These are phyloP conservation scores for Chrysosporium queenslandicum DNA, from an alignment of 2,329 filamentous ascomycete species.

Conservation along the genomic window DNA sequence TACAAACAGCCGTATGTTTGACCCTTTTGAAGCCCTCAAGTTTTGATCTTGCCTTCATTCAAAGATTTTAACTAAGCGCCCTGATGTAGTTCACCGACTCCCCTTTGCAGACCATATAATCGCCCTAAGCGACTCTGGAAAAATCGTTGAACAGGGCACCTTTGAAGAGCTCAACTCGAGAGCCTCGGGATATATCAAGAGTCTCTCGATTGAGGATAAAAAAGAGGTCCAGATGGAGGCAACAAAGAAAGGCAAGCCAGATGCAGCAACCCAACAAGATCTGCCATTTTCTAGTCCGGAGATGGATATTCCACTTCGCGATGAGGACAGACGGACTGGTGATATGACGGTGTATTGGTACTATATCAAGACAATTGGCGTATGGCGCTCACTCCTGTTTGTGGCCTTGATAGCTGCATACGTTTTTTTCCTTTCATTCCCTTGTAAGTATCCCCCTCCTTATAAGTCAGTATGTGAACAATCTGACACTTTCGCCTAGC, in stretches of 20 bases:
- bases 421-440: slow-evolving; percentile 17
- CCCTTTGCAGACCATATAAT: slow-evolving; percentile 7
- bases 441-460: slow-evolving; percentile 21
- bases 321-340: neutral
- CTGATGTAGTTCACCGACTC: neutral
- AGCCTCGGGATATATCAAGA: neutral
- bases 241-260: neutral
- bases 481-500: slow-evolving; percentile 14
- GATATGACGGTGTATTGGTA: slow-evolving; percentile 9
- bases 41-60: no score
- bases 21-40: neutral
- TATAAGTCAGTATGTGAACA: slow-evolving; percentile 18
- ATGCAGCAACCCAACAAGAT: neutral
- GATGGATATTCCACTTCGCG: neutral
- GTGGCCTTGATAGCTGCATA: neutral
- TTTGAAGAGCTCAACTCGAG: neutral
- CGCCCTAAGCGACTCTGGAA: neutral
- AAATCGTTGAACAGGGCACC: neutral
- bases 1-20: slow-evolving; percentile 29
- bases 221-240: neutral
- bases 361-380: slow-evolving; percentile 2
- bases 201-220: neutral
- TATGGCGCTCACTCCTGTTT: neutral
- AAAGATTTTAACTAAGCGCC: no score
- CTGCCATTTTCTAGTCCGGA: no score